Percentiles rank a stretch among this genome's conserved stretches.
Conservation (phyloP, 768 basidiomycete species). For the Fomitopsis serialis region DNA sequence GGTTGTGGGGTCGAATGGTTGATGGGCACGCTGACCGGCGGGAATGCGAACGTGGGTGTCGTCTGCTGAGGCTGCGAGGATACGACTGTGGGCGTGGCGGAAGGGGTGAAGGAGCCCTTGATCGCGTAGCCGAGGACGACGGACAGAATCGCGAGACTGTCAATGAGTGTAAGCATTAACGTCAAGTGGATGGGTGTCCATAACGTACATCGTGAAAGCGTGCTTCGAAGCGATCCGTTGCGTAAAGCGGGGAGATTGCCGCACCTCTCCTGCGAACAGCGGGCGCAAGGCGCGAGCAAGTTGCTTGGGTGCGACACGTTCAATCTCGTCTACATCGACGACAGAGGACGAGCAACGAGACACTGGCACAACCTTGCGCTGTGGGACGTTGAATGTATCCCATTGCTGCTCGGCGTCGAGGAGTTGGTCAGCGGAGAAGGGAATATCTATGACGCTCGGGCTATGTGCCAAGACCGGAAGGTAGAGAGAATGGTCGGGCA, state of each 20-base stretch:
- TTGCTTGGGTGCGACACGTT: slow-evolving; percentile 34
- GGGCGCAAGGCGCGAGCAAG: slow-evolving; percentile 42
- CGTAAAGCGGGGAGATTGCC: slow-evolving; percentile 23
- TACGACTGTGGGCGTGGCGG: slow-evolving; percentile 10
- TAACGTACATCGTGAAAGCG: slow-evolving; percentile 61
- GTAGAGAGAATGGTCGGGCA: slow-evolving; percentile 42
- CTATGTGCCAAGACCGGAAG: slow-evolving; percentile 48
- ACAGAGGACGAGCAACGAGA: slow-evolving; percentile 26
- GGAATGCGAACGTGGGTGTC: slow-evolving; percentile 1
- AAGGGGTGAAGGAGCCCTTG: slow-evolving; percentile 40
- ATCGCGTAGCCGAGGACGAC: slow-evolving; percentile 54
- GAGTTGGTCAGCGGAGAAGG: slow-evolving; percentile 17
- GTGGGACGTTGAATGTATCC: slow-evolving; percentile 22
- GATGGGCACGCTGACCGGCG: neutral
- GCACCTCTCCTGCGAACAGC: slow-evolving; percentile 26
- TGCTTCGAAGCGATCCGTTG: slow-evolving; percentile 47
- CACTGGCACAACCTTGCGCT: slow-evolving; percentile 14
- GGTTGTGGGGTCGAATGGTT: slow-evolving; percentile 15
- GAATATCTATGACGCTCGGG: slow-evolving; percentile 14
- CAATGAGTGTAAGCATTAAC: slow-evolving; percentile 5
- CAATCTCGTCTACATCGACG: slow-evolving; percentile 44
- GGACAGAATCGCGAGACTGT: slow-evolving; percentile 66
- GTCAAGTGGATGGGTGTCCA: neutral
- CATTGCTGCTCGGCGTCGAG: slow-evolving; percentile 29
- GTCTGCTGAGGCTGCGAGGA: slow-evolving; percentile 1